A percentile compares a stretch with the other conserved stretches of the same genome.
Evolutionary conservation across 2,329 filamentous ascomycete species (phyloP).

Genomic region (Aspergillus japonicus): DNA sequence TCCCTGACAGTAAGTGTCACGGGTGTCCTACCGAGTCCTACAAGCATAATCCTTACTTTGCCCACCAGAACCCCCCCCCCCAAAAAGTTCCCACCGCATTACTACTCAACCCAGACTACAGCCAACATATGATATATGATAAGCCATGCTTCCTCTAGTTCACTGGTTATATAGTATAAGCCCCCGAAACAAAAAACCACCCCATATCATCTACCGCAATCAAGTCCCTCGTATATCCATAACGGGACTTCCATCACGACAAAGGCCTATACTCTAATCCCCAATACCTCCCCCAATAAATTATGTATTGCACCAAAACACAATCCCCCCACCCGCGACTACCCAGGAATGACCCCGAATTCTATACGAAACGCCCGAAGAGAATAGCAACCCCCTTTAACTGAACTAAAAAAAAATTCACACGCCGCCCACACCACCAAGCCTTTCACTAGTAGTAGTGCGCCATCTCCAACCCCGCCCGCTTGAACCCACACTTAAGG

Average conservation of each 20-base stretch:
- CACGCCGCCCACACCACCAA: no score
- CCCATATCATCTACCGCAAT: not conserved
- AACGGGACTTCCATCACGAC: not conserved
- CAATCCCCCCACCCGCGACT: not conserved
- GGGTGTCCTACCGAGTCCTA: not conserved
- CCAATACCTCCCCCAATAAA: not conserved
- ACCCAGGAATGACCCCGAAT: not conserved
- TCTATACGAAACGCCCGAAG: not conserved
- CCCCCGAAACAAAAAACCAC: slow-evolving; percentile 5
- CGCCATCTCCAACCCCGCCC: slow-evolving; percentile 93
- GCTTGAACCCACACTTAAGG: slow-evolving; percentile 92
- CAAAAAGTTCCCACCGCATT: no score
- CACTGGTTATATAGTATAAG: not conserved
- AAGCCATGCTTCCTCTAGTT: no score
- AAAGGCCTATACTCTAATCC: no score
- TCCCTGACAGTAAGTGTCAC: not conserved
- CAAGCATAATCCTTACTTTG: not conserved
- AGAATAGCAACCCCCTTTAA: not conserved
- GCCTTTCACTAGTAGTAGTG: slow-evolving; percentile 67
- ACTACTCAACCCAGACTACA: no score
- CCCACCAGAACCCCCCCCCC: not conserved
- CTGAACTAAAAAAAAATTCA: not conserved
- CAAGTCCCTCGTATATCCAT: not conserved
- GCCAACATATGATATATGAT: no score
- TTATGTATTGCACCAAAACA: not conserved